These are phyloP conservation scores for Ganoderma sp. DNA, from an alignment of 1,284 basidiomycete genomes.

Conservation along the genomic window DNA sequence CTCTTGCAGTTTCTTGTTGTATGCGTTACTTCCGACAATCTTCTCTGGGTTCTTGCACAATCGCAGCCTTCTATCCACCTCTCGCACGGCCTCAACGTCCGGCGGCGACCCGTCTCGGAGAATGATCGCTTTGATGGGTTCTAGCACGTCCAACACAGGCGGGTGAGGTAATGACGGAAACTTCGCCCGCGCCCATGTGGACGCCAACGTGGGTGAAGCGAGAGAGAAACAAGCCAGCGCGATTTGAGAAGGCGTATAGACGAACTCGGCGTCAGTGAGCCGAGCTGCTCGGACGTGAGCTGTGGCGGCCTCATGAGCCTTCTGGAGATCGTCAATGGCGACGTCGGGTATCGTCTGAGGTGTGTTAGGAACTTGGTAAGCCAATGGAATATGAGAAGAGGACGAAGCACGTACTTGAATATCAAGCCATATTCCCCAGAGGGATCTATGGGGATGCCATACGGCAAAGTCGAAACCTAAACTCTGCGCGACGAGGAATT, in stretches of 20 bases:
- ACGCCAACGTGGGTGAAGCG: slow-evolving; percentile 64
- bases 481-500: slow-evolving; percentile 95
- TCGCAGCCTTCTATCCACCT: slow-evolving; percentile 84
- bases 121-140: slow-evolving; percentile 65
- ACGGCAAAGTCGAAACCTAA: slow-evolving; percentile 92
- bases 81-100: slow-evolving; percentile 82
- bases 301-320: slow-evolving; percentile 64
- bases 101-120: slow-evolving; percentile 63
- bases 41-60: slow-evolving; percentile 94
- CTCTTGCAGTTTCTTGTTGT: slow-evolving; percentile 66
- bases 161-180: slow-evolving; percentile 36
- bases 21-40: slow-evolving; percentile 84
- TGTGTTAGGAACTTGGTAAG: slow-evolving; percentile 48
- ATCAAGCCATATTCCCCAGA: slow-evolving; percentile 92
- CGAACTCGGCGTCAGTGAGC: slow-evolving; percentile 90
- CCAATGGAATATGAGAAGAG: slow-evolving; percentile 1
- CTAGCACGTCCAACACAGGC: slow-evolving; percentile 47
- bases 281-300: slow-evolving; percentile 74
- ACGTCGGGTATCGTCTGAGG: slow-evolving; percentile 61
- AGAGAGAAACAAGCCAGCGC: slow-evolving; percentile 84
- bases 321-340: slow-evolving; percentile 49
- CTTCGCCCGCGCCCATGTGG: slow-evolving; percentile 69
- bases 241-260: slow-evolving; percentile 93
- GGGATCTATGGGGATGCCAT: slow-evolving; percentile 87
- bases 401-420: slow-evolving; percentile 67